phyloP scores from a whole-genome alignment of 208 protist species.

The Wallacemonas sp. region DNA sequence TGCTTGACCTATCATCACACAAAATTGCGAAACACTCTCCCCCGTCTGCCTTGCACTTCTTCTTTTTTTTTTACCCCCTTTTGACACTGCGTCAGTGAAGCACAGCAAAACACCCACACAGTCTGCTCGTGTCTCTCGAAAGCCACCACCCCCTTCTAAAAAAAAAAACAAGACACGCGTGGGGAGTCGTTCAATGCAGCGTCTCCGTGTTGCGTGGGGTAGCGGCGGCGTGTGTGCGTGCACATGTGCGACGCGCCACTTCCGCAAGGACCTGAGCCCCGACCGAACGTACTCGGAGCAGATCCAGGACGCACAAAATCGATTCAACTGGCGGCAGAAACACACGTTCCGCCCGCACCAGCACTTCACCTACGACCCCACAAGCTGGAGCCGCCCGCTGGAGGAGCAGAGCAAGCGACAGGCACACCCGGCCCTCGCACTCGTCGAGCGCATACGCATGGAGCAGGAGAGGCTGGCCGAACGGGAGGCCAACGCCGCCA shows the following conservation, averaged over 20 bases:
- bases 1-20: no score
- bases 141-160: no score
- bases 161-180: no score
- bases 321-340: constrained; percentile 57
- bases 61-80: background rate
- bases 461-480: constrained; percentile 43
- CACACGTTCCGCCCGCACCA: constrained; percentile 80
- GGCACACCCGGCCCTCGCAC: constrained; percentile 22
- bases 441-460: constrained; percentile 52
- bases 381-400: constrained; percentile 62
- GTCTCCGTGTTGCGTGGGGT: no score
- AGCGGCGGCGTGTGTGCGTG: no score
- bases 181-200: no score
- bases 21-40: background rate
- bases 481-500: constrained; percentile 4
- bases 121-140: no score
- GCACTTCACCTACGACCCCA: constrained; percentile 86
- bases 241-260: background rate
- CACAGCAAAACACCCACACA: no score
- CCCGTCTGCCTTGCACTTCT: background rate
- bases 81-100: background rate
- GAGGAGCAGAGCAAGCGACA: constrained; percentile 43
- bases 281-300: constrained; percentile 68
- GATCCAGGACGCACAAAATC: constrained; percentile 75
- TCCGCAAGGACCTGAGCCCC: constrained; percentile 30